Evolutionary conservation across 176 grass and related monocot genomes (phyloP).

Genomic region (Musa itinerans): DNA sequence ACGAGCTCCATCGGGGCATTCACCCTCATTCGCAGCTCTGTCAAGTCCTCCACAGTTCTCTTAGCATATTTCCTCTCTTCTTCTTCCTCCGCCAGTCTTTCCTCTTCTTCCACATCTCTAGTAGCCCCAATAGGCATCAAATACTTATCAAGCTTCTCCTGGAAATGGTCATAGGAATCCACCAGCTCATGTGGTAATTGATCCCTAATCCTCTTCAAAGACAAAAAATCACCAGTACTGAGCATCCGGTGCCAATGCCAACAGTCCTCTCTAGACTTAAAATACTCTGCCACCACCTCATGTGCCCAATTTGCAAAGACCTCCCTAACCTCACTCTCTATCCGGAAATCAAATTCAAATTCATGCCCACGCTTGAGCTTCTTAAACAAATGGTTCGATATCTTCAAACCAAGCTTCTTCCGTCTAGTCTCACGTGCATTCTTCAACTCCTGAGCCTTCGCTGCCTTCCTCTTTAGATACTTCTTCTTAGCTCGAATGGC

Average conservation of each 20-base stretch:
- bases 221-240: constrained; percentile 73
- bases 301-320: constrained; percentile 59
- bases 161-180: constrained; percentile 72
- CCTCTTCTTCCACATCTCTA: constrained; percentile 39
- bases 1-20: constrained; percentile 63
- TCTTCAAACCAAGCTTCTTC: constrained; percentile 89
- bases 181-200: constrained; percentile 61
- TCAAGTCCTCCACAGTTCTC: constrained; percentile 66
- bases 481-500: constrained; percentile 79
- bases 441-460: constrained; percentile 61
- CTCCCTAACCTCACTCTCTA: constrained; percentile 52
- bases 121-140: constrained; percentile 41
- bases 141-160: constrained; percentile 47
- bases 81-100: constrained; percentile 47
- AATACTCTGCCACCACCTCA: constrained; percentile 50
- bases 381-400: constrained; percentile 76
- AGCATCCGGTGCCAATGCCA: constrained; percentile 67
- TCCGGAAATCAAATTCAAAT: constrained; percentile 54
- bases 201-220: constrained; percentile 51
- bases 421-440: constrained; percentile 75
- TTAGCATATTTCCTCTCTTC: constrained; percentile 68
- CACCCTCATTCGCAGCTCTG: constrained; percentile 73
- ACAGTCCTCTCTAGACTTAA: constrained; percentile 45
- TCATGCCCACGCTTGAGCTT: constrained; percentile 50
- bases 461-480: constrained; percentile 73